Base-by-base conservation (phyloP, 2,329 filamentous ascomycete genomes). In the Dactylella cylindrospora region DNA sequence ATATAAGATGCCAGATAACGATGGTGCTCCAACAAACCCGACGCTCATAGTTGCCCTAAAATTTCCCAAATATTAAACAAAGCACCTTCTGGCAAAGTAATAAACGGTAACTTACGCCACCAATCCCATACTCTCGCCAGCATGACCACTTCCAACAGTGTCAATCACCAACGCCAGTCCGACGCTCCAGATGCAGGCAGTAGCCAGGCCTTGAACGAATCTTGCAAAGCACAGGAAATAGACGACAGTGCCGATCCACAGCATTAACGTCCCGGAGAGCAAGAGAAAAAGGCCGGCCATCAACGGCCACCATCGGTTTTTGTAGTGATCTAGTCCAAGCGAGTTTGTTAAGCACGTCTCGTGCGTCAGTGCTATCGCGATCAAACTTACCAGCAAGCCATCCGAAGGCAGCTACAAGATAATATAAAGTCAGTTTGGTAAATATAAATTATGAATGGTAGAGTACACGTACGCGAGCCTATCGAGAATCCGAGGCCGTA, bases 191-290 rank as follows among this genome's bases (percentile, higher is more conserved):
- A 64, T 57, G 39, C 51, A 55, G 17, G 59, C 44, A 8, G 59
- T 55, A 13, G 59, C 59, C 32, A 64, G 59, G 29, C 59, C 59
- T 23, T 64, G 59, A n/a, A 64, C 51, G 45, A 64, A 57, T 23
- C 59, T 50, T 7, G 51, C 59, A 12, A 64, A 29, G 22, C 44
- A 55, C 33, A 64, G 25, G 25, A 64, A 22, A 35, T 51, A 19
- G 41, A 64, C 52, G 13, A 28, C 19, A 10, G 29, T 35, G 36
- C 59, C 43, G 25, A 51, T 45, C 59, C 59, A 64, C 9, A 64
- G 51, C 59, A 64, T 64, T 38, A 64, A 13, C 7, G 59, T 64
- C 17, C 51, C 50, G 2, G 39, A 35, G 17, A 64, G 45, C 19
- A 64, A 39, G 6, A 55, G 29, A 7, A 64, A 33, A 8, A 64